Evolutionary conservation across 2,329 filamentous ascomycete species (phyloP), one percentile per base, ranked within the genome.

Genomic region (Ophiostoma australiae): DNA sequence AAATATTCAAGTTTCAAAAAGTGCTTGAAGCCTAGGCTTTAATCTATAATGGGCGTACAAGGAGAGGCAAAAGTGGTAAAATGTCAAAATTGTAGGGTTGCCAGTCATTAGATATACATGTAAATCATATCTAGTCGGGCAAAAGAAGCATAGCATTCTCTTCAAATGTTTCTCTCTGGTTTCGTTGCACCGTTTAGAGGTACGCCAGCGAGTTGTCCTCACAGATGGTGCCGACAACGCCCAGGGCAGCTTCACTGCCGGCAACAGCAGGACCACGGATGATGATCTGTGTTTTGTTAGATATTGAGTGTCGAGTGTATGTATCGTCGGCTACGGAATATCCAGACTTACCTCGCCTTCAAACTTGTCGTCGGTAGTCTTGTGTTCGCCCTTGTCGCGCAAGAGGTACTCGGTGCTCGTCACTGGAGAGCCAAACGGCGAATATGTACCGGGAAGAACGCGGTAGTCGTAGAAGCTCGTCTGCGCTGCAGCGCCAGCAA

Each of bases 401-500:
- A 97, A 78, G 76, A 91, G 86, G 55, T 97, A 79, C 81, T 98
- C 94, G 0, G 94, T 86, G 75, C 89, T 90, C 74, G 90, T 92
- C 58, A 95, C 78, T 2, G 94, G 94, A 11, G 90, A 84, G 3
- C 95, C 95, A 77, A 98, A 97, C 79, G 97, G 93, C 13, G 84
- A 82, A 70, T 79, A 81, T 72, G 70, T 67, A 33, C 78, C 76
- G 72, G 81, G 80, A 73, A 81, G 85, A 37, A 76, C 76, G 41
- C 76, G 74, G 39, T 80, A 81, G 65, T 85, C 82, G 75, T 83
- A 83, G 74, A 82, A 83, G 15, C 73, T 71, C 0, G 92, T 97
- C 81, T 98, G 94, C 0, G 90, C 84, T n/a, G 97, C 87, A 0
- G 94, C 90, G 52, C 95, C 95, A 1, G 94, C 94, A n/a, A 98